Conservation (phyloP, 2,329 filamentous ascomycete species). For the Lasiodiplodia theobromae region DNA sequence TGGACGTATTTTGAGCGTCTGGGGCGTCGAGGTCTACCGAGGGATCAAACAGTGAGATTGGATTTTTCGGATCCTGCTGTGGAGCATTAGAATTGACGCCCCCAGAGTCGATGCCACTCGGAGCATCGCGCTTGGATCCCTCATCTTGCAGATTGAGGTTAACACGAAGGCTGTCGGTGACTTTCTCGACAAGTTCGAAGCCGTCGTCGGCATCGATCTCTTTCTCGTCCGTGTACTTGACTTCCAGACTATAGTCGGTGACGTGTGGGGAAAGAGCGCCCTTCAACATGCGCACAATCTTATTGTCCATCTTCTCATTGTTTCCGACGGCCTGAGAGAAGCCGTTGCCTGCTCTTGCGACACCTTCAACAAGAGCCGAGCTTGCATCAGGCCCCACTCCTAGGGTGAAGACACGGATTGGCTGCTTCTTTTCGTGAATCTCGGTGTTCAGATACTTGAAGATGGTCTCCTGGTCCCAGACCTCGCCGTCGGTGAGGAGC, state of each 20-base stretch:
- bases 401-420: constrained; percentile 63
- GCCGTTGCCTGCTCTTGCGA: constrained; percentile 65
- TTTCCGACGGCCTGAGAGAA: constrained; percentile 67
- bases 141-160: constrained; percentile 40
- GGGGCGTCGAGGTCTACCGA: constrained; percentile 54
- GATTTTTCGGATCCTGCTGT: constrained; percentile 41
- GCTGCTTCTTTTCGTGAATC: constrained; percentile 48
- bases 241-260: constrained; percentile 67
- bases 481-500: constrained; percentile 64
- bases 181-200: constrained; percentile 69
- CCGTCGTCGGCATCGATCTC: constrained; percentile 53
- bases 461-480: constrained; percentile 57
- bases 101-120: neutral
- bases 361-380: constrained; percentile 64
- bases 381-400: constrained; percentile 64
- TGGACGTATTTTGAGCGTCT: constrained; percentile 39
- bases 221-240: constrained; percentile 61
- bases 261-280: constrained; percentile 72
- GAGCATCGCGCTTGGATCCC: constrained; percentile 15
- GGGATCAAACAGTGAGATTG: constrained; percentile 68
- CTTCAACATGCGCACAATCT: constrained; percentile 77
- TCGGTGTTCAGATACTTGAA: constrained; percentile 58
- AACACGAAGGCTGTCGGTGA: constrained; percentile 58
- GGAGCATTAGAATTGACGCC: neutral
- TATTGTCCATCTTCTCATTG: constrained; percentile 71